These are phyloP conservation scores for Fusarium zealandicum DNA, from an alignment of 2,329 filamentous ascomycete species.

Conservation along the genomic window DNA sequence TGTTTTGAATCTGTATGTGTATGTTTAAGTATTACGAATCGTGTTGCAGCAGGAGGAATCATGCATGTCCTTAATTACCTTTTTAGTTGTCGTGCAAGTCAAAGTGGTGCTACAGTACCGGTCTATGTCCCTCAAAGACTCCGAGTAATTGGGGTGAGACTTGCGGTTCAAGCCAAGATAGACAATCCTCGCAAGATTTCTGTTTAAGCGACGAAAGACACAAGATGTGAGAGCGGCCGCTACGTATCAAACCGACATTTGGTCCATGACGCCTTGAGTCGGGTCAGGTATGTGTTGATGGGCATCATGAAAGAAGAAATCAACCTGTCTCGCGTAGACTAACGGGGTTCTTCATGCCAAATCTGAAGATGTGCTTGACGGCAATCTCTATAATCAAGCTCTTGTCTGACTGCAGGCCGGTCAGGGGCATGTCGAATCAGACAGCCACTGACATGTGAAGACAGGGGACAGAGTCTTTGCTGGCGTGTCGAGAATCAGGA, in stretches of 20 bases:
- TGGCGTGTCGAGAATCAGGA: conserved; percentile 5
- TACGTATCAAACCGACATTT: conserved; percentile 3
- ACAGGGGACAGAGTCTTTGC: conserved; percentile 16
- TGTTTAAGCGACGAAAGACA: conserved; percentile 2
- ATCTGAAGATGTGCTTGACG: not conserved
- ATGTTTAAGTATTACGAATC: no score
- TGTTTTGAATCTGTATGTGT: no score
- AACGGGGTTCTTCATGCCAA: conserved; percentile 21
- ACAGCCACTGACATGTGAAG: conserved; percentile 34
- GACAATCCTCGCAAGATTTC: conserved; percentile 1
- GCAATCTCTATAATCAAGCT: no score
- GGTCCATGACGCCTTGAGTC: conserved; percentile 6
- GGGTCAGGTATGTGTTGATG: conserved; percentile 16
- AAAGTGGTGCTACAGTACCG: not conserved
- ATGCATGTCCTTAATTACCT: no score
- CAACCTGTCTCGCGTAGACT: not conserved
- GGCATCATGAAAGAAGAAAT: conserved; percentile 1
- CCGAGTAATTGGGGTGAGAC: not conserved
- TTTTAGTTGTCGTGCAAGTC: no score
- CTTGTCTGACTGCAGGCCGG: conserved; percentile 8
- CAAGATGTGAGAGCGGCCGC: conserved; percentile 7
- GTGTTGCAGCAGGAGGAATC: no score
- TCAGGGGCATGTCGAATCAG: conserved; percentile 19
- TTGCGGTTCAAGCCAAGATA: not conserved
- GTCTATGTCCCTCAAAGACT: not conserved